A percentile compares a stretch with the other conserved stretches of the same genome.
Conservation (phyloP, 2,329 filamentous ascomycete species). For the Diplodia sapinea region DNA sequence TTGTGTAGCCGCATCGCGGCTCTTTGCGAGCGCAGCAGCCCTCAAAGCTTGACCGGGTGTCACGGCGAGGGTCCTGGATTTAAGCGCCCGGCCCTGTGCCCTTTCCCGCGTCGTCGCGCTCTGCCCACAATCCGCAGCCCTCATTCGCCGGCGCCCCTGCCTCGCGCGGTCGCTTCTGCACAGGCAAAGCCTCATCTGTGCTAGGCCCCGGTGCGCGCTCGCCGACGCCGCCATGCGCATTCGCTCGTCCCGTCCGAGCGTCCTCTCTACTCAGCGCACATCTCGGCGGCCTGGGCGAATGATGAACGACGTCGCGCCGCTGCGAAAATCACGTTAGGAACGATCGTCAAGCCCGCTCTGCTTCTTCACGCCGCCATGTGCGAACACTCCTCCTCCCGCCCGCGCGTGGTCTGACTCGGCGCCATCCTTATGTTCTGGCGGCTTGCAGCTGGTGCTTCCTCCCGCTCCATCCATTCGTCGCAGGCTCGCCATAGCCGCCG, state of each 20-base stretch:
- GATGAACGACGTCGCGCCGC: conserved; percentile 20
- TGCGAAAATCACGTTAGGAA: conserved; percentile 24
- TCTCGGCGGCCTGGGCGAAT: conserved; percentile 27
- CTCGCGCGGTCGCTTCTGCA: conserved; percentile 27
- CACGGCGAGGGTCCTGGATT: conserved; percentile 16
- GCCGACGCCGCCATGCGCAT: conserved; percentile 16
- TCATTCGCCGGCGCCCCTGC: conserved; percentile 30
- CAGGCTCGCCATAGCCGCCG: conserved; percentile 18
- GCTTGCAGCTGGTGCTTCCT: conserved; percentile 19
- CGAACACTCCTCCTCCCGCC: neutral
- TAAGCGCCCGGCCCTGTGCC: conserved; percentile 30
- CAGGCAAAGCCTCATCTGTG: conserved; percentile 19
- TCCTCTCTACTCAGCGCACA: conserved; percentile 18
- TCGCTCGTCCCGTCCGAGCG: conserved; percentile 25
- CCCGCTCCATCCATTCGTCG: conserved; percentile 12
- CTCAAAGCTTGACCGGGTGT: conserved; percentile 20
- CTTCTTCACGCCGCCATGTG: conserved; percentile 13
- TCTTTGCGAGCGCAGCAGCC: conserved; percentile 24
- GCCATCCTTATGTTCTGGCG: conserved; percentile 8
- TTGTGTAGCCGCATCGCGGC: conserved; percentile 21
- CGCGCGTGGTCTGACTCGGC: conserved; percentile 25
- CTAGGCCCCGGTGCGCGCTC: conserved; percentile 15
- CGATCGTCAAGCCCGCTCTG: conserved; percentile 7
- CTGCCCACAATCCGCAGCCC: conserved; percentile 2
- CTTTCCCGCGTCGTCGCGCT: conserved; percentile 12